phyloP scores from a whole-genome alignment of 345 rosid genomes.

The Trapa bicornis region DNA sequence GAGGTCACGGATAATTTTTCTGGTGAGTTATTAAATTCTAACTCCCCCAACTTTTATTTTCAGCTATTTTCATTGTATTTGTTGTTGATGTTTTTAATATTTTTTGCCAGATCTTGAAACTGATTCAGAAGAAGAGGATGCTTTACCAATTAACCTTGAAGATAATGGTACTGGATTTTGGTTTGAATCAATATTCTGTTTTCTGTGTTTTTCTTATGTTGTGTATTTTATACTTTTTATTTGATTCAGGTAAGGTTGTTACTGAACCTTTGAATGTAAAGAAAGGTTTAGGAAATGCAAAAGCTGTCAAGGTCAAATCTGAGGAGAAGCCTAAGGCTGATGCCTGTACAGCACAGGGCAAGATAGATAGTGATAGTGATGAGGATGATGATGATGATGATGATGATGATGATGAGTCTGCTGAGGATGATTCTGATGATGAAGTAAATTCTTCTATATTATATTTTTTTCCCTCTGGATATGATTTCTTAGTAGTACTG shows the following conservation, averaged over 20 bases:
- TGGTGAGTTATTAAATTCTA: not conserved
- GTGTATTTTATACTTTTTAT: not conserved
- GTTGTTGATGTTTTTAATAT: not conserved
- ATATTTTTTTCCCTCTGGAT: not conserved
- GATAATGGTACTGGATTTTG: not conserved
- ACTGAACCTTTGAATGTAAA: constrained; percentile 10
- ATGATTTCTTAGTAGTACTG: too few relatives aligned
- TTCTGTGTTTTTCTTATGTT: not conserved
- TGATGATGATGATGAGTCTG: constrained; percentile 14
- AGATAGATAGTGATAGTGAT: constrained; percentile 17
- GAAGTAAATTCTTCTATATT: not conserved
- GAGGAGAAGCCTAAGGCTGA: constrained; percentile 23
- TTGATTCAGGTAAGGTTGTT: constrained; percentile 14
- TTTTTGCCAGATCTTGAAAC: not conserved
- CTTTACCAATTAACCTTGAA: not conserved
- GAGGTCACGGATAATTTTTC: constrained; percentile 9
- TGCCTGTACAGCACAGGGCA: constrained; percentile 30
- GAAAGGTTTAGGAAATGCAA: constrained; percentile 3
- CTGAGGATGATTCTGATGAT: constrained; percentile 25
- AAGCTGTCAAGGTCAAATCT: constrained; percentile 2
- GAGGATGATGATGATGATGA: too few relatives aligned
- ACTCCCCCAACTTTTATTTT: not conserved
- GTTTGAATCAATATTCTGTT: not conserved
- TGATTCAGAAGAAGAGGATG: constrained; percentile 2
- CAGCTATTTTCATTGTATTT: too few relatives aligned